A percentile compares a stretch with the other conserved stretches of the same genome.
These are phyloP conservation scores for Penicillium verrucosum DNA, from an alignment of 2,329 filamentous ascomycete species.

Conservation along the genomic window DNA sequence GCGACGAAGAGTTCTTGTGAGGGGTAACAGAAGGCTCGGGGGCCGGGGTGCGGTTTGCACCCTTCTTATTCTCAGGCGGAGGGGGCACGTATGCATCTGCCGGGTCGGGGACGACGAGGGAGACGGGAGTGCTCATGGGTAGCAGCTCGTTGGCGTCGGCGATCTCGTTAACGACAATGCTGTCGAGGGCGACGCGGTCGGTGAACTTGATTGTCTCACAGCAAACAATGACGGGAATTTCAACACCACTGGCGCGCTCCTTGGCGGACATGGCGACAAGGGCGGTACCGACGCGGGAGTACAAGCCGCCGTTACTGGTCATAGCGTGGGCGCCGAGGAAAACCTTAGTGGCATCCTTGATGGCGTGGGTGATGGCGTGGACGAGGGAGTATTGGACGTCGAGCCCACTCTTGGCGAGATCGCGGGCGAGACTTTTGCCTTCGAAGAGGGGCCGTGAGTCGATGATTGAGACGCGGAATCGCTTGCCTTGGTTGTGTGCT, in stretches of 20 bases:
- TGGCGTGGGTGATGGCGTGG: slow-evolving; percentile 70
- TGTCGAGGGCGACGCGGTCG: slow-evolving; percentile 82
- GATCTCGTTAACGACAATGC: slow-evolving; percentile 91
- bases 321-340: slow-evolving; percentile 89
- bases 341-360: slow-evolving; percentile 68
- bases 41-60: slow-evolving; percentile 27
- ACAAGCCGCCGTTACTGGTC: slow-evolving; percentile 90
- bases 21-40: slow-evolving; percentile 24
- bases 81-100: slow-evolving; percentile 19
- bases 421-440: slow-evolving; percentile 68
- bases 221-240: slow-evolving; percentile 79
- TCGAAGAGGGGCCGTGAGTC: slow-evolving; percentile 72
- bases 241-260: slow-evolving; percentile 53
- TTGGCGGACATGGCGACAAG: slow-evolving; percentile 81
- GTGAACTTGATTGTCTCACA: slow-evolving; percentile 97
- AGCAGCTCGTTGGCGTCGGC: slow-evolving; percentile 68
- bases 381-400: slow-evolving; percentile 78
- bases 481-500: slow-evolving; percentile 66
- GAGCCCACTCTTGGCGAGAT: slow-evolving; percentile 66
- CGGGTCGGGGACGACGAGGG: slow-evolving; percentile 30
- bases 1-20: slow-evolving; percentile 28
- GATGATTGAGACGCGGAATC: slow-evolving; percentile 79
- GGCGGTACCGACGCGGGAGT: slow-evolving; percentile 82
- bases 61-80: slow-evolving; percentile 31
- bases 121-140: slow-evolving; percentile 22